Percentiles rank a stretch among this genome's conserved stretches.
Evolutionary conservation across 2,329 filamentous ascomycete species (phyloP).

Genomic region (Xenoacremonium recifei): DNA sequence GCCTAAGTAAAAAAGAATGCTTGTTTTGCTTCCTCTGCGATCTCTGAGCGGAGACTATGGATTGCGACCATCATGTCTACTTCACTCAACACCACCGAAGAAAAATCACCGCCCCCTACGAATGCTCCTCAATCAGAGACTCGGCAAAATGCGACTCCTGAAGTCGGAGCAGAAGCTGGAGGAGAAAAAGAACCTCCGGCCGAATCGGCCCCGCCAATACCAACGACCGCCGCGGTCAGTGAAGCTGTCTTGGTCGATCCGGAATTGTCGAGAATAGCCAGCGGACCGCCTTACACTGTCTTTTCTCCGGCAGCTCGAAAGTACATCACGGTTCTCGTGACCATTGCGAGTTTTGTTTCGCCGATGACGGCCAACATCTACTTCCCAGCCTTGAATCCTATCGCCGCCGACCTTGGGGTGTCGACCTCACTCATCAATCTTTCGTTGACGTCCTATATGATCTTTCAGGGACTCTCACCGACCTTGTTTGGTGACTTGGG

Average conservation of each 20-base stretch:
- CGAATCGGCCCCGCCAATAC: constrained; percentile 1
- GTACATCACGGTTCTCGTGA: constrained; percentile 54
- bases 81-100: too few relatives aligned
- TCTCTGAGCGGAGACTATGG: too few relatives aligned
- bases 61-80: too few relatives aligned
- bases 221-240: neutral
- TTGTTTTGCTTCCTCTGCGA: too few relatives aligned
- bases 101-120: too few relatives aligned
- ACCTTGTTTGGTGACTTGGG: constrained; percentile 61
- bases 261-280: constrained; percentile 20
- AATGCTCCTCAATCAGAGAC: too few relatives aligned
- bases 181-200: neutral
- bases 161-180: too few relatives aligned
- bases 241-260: constrained; percentile 14
- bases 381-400: constrained; percentile 40
- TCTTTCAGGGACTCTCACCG: constrained; percentile 62
- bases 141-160: too few relatives aligned
- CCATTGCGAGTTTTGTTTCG: constrained; percentile 52
- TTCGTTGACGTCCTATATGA: constrained; percentile 60
- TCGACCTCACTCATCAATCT: constrained; percentile 44
- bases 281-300: constrained; percentile 26
- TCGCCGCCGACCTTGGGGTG: constrained; percentile 39
- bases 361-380: constrained; percentile 61
- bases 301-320: constrained; percentile 39
- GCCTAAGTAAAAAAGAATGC: too few relatives aligned